phyloP scores from a whole-genome alignment of 208 protist species.

The Leishmania tropica region DNA sequence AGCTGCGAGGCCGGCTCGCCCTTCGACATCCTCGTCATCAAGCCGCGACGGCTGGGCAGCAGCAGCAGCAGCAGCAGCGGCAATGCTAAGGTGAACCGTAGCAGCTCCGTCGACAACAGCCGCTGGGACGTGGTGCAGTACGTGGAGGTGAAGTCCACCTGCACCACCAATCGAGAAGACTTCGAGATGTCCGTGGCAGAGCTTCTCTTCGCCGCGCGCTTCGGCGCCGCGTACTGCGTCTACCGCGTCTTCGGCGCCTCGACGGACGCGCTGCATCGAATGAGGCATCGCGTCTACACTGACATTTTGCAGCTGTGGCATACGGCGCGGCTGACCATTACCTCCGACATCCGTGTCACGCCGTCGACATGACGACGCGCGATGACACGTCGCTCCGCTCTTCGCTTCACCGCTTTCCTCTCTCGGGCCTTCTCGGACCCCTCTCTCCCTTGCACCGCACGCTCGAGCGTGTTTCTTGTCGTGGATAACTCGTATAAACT shows the following conservation, averaged over 20 bases:
- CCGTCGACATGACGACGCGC: slow-evolving; percentile 26
- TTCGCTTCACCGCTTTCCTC: neutral
- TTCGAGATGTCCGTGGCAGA: slow-evolving; percentile 87
- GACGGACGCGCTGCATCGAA: slow-evolving; percentile 40
- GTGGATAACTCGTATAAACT: neutral
- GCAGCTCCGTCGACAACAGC: neutral
- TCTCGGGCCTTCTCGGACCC: slow-evolving; percentile 9
- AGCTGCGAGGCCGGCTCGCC: slow-evolving; percentile 60
- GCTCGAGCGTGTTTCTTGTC: neutral
- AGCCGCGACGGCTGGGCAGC: slow-evolving; percentile 14
- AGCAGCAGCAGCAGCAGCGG: neutral
- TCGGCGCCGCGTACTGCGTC: slow-evolving; percentile 65
- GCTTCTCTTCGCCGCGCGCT: slow-evolving; percentile 79
- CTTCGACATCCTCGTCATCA: slow-evolving; percentile 79
- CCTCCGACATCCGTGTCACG: slow-evolving; percentile 73
- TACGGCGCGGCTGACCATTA: slow-evolving; percentile 62
- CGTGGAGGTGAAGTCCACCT: slow-evolving; percentile 87
- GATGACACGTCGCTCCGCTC: neutral
- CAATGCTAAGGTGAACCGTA: neutral
- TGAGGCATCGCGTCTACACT: slow-evolving; percentile 53
- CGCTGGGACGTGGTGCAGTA: slow-evolving; percentile 53
- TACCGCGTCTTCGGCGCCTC: slow-evolving; percentile 84
- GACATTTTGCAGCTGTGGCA: slow-evolving; percentile 76
- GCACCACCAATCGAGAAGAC: slow-evolving; percentile 45
- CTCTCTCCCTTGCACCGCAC: neutral